Percentiles rank a stretch among this genome's conserved stretches.
These are phyloP conservation scores for Claviceps pazoutovae DNA, from an alignment of 2,329 filamentous ascomycete species.

Conservation along the genomic window DNA sequence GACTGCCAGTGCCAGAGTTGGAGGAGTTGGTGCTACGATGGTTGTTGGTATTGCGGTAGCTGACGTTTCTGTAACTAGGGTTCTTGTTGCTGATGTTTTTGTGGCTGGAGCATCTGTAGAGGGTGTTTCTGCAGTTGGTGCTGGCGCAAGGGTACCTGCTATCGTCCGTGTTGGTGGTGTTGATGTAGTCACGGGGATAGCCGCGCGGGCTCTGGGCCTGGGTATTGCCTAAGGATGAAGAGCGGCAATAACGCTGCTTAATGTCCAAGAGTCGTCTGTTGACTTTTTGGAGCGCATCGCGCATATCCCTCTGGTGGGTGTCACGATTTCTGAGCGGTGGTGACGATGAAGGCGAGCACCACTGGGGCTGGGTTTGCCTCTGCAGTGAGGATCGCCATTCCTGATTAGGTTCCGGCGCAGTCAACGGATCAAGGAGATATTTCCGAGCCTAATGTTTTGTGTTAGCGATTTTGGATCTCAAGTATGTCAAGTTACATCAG, in stretches of 20 bases:
- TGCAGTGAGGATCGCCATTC: slow-evolving; percentile 32
- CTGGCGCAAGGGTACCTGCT: background rate
- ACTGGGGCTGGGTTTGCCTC: background rate
- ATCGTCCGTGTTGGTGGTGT: too few relatives aligned
- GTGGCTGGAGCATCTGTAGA: background rate
- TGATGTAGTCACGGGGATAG: too few relatives aligned
- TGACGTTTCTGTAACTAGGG: background rate
- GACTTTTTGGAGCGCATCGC: background rate
- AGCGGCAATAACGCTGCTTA: background rate
- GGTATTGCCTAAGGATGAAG: too few relatives aligned
- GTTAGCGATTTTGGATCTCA: background rate
- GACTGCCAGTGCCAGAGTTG: background rate
- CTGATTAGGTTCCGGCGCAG: slow-evolving; percentile 51
- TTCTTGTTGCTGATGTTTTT: background rate
- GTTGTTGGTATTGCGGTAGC: background rate
- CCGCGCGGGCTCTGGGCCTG: background rate
- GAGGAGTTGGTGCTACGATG: background rate
- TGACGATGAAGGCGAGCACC: background rate
- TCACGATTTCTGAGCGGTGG: background rate
- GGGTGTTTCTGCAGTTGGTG: background rate
- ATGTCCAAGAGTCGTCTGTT: background rate
- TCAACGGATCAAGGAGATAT: slow-evolving; percentile 57
- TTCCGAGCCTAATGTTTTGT: slow-evolving; percentile 39
- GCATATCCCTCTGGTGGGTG: background rate
- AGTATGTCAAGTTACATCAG: too few relatives aligned